A percentile compares a stretch with the other conserved stretches of the same genome.
Conservation (phyloP, 225 moss, liverwort and hornwort species). For the Climacium dendroides region DNA sequence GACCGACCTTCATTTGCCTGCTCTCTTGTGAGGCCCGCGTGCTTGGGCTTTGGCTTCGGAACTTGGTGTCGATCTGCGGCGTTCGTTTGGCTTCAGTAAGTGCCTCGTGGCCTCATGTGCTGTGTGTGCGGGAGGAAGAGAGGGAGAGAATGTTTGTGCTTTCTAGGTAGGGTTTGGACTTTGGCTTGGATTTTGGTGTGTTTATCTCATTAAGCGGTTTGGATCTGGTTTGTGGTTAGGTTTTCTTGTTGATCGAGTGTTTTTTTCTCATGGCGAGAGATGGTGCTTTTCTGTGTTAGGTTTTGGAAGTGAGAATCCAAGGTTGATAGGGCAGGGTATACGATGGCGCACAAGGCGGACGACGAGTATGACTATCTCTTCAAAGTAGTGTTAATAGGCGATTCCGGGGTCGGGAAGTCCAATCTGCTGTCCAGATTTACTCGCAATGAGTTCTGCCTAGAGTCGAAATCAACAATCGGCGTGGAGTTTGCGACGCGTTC, state of each 20-base stretch:
- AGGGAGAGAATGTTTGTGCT: not conserved
- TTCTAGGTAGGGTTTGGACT: not conserved
- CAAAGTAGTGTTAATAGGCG: conserved; percentile 87
- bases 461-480: conserved; percentile 94
- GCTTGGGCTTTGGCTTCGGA: not conserved
- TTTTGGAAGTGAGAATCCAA: conserved; percentile 1
- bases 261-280: not conserved
- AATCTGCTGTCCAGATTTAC: conserved; percentile 95
- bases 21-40: not conserved
- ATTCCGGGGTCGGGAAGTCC: conserved; percentile 93
- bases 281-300: not conserved
- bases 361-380: conserved; percentile 92
- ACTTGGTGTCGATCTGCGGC: not conserved
- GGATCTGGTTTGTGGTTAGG: conserved; percentile 15
- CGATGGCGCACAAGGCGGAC: conserved; percentile 83
- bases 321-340: not conserved
- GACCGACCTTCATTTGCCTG: not conserved
- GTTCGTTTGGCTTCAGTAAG: not conserved
- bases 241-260: not conserved
- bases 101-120: not conserved
- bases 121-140: not conserved
- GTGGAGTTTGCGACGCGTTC: conserved; percentile 89
- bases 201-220: not conserved
- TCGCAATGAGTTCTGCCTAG: conserved; percentile 84
- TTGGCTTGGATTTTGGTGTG: not conserved